These are phyloP conservation scores for Amniculicola lignicola DNA, from an alignment of 495 filamentous ascomycete genomes.

Conservation along the genomic window DNA sequence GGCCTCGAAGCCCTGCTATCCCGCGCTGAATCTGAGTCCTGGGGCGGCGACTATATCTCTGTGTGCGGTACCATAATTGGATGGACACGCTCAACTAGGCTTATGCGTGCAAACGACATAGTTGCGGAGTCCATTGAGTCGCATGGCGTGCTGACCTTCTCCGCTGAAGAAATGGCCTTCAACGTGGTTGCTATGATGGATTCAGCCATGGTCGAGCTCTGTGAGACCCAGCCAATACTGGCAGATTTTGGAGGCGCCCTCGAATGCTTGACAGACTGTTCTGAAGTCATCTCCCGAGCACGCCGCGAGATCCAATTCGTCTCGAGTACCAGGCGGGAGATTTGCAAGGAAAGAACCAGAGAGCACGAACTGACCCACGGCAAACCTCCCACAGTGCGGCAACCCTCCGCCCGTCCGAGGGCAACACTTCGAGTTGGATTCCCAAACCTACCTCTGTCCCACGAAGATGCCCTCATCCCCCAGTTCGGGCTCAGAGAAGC, in stretches of 20 bases:
- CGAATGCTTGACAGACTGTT: slow-evolving; percentile 4
- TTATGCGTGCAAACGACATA: slow-evolving; percentile 32
- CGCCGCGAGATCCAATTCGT: too few relatives aligned
- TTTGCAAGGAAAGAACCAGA: too few relatives aligned
- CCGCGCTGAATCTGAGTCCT: slow-evolving; percentile 28
- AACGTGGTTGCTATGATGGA: slow-evolving; percentile 25
- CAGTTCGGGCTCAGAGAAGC: too few relatives aligned
- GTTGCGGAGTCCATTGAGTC: slow-evolving; percentile 31
- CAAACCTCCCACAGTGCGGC: too few relatives aligned
- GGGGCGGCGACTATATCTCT: slow-evolving; percentile 26
- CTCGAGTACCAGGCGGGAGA: too few relatives aligned
- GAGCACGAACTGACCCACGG: too few relatives aligned
- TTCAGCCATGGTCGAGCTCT: neutral
- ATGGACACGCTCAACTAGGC: slow-evolving; percentile 34
- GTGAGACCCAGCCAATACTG: slow-evolving; percentile 19
- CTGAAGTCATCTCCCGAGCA: too few relatives aligned
- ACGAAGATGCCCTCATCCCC: too few relatives aligned
- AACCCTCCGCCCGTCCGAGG: too few relatives aligned
- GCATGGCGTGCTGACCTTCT: slow-evolving; percentile 27
- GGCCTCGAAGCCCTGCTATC: slow-evolving; percentile 33
- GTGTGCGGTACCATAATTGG: slow-evolving; percentile 37
- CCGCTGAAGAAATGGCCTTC: slow-evolving; percentile 33
- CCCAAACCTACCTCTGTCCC: too few relatives aligned
- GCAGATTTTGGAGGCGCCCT: slow-evolving; percentile 32
- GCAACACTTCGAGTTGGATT: too few relatives aligned